These are phyloP conservation scores for Phlebiopsis gigantea DNA, from an alignment of 768 basidiomycete genomes.

Conservation along the genomic window DNA sequence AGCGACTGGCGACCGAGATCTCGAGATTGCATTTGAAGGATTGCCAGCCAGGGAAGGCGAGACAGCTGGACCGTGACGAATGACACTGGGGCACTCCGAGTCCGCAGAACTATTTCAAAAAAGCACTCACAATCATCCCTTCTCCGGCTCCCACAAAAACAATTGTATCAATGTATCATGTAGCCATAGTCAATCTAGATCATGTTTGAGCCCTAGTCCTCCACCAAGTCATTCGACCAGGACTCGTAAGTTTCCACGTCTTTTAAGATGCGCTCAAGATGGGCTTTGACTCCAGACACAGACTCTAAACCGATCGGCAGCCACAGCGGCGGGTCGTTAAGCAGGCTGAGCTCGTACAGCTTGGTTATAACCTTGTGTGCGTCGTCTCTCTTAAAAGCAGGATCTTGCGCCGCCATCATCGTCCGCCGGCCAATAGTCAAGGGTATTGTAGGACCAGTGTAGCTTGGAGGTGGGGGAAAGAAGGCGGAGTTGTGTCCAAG, in stretches of 20 bases:
- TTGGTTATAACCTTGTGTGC: constrained; percentile 13
- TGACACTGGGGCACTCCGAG: no score
- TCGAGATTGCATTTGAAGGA: not conserved
- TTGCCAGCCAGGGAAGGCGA: not conserved
- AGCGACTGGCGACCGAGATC: not conserved
- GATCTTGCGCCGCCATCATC: not conserved
- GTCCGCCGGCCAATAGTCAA: not conserved
- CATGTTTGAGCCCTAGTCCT: no score
- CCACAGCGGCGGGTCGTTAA: constrained; percentile 15
- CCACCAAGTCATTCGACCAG: constrained; percentile 16
- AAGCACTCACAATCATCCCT: no score
- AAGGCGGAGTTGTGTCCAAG: not conserved
- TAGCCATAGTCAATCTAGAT: no score
- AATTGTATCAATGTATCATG: no score
- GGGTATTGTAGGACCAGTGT: not conserved
- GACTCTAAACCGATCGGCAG: constrained; percentile 16
- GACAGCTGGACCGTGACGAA: not conserved
- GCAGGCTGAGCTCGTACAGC: constrained; percentile 13
- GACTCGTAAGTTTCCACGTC: constrained; percentile 14
- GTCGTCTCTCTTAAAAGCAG: constrained; percentile 10
- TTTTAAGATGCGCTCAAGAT: constrained; percentile 4
- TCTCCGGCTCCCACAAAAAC: no score
- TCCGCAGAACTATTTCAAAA: no score
- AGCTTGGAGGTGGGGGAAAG: not conserved
- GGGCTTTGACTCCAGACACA: not conserved